Evolutionary conservation across 1,139 yeast species (phyloP), one percentile per base, ranked within the genome.

Genomic region (Suhomyces ambrosiae): DNA sequence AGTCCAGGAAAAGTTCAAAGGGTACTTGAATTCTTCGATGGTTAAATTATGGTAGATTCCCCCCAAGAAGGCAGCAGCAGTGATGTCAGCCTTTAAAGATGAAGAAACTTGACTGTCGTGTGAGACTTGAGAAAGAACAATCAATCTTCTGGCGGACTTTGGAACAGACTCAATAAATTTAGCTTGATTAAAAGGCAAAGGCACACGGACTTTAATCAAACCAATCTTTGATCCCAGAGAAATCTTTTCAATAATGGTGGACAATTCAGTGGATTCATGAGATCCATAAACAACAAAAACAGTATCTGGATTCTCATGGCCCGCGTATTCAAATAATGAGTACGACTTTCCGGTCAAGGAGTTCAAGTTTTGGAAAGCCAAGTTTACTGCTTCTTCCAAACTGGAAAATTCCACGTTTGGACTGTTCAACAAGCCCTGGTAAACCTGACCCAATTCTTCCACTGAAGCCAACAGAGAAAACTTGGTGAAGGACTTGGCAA

Each of bases 281-380:
- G 94, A 73, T 19, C 96, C 96, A 53, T 84, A 82, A 26, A 82
- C 73, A 21, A 89, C 92, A 57, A 86, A 79, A 11, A 90, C 87
- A 22, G 83, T 77, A 32, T 77, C 76, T 7, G 96, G 82, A 40
- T 67, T 60, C 8, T 62, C 57, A 40, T 70, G 66, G 38, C 96
- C 96, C 43, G 60, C 60, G 61, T 84, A 87, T 60, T 87, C 86
- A 53, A 89, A 86, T 22, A 85, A 79, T 36, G 76, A 67, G 57
- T 82, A 82, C 21, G 67, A 58, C 10, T 82, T 73, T 29, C 83
- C 85, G 27, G 86, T 67, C 23, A 76, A 63, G 21, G 69, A 57
- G 59, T 86, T 86, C 54, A 85, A 69, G 29, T 74, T 61, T 3
- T 50, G 41, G 29, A 80, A 69, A 13, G 82, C 80, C 12, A 50